Base-by-base conservation (phyloP, 1,139 yeast genomes). In the Saccharomyces hybrid region DNA sequence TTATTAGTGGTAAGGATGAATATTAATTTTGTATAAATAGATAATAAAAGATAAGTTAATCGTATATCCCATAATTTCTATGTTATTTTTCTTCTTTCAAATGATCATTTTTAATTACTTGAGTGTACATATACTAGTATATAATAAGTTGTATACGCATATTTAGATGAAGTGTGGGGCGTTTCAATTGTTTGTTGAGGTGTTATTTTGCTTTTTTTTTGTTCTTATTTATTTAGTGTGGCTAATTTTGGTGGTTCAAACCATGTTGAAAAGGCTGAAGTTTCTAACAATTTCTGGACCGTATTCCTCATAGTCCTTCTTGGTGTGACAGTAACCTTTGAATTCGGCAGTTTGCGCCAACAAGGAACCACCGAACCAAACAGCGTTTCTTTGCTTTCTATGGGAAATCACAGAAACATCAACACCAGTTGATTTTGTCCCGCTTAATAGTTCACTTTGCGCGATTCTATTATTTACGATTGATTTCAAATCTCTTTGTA, bases 341-440 rank as follows among this genome's bases (percentile, higher is more conserved):
- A 93, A 93, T 73, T 93, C 99, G 14, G 96, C 84, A 19, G 99
- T 95, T 74, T 91, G 98, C 1, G 99, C 98, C 69, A 95, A 80
- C 64, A 95, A 77, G 21, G 96, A 88, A 60, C 99, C 99, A 64
- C 99, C 99, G 71, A 91, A 95, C 99, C 99, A 95, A 57, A 95
- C 99, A 7, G 99, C 99, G 68, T 93, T 89, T 70, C 96, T 82
- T 76, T 95, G 99, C 74, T 95, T 88, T 77, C 93, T 90, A 75
- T 95, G 99, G 27, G 96, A 84, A 63, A 95, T 91, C 59, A 95
- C 99, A 75, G 88, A 95, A 55, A 95, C 99, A 57, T 91, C 96
- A 51, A 95, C 93, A 68, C 99, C 99, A 34, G 96, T 88, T 52
- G 95, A 85, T 73, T 86, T 88, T 32, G 91, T 87, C 31, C 89